Evolutionary conservation across 2,329 filamentous ascomycete genomes (phyloP).

Genomic region (Ceratocystis cacaofunesta): DNA sequence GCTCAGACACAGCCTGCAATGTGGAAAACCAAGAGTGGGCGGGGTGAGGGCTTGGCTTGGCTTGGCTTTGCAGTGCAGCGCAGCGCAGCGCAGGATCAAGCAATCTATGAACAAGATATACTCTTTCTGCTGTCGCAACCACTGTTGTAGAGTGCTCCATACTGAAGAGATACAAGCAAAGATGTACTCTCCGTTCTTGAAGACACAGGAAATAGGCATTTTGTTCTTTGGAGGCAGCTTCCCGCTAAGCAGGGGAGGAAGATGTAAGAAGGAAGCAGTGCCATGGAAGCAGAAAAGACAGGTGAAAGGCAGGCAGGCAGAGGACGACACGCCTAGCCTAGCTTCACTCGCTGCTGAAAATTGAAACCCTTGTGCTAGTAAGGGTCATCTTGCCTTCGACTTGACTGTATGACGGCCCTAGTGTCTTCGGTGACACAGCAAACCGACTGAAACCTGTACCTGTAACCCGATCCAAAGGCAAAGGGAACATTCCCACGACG

Average conservation of each 20-base stretch:
- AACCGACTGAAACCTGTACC: background rate
- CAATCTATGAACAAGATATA: too few relatives aligned
- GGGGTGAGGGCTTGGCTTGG: background rate
- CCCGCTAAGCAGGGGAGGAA: background rate
- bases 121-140: background rate
- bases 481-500: background rate
- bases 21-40: background rate
- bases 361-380: background rate
- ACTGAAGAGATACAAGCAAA: background rate
- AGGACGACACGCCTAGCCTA: background rate
- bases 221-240: background rate
- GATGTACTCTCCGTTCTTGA: background rate
- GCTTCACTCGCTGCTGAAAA: background rate
- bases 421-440: background rate
- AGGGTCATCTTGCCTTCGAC: background rate
- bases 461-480: background rate
- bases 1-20: background rate
- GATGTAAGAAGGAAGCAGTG: background rate
- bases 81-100: too few relatives aligned
- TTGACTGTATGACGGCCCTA: background rate
- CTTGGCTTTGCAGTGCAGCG: too few relatives aligned
- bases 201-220: too few relatives aligned
- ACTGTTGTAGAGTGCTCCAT: background rate
- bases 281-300: background rate
- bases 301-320: background rate